A percentile compares a stretch with the other conserved stretches of the same genome.
These are phyloP conservation scores for sorghum (Sorghum bicolor) DNA, from an alignment of 176 grass and related monocot genomes.

Conservation along the genomic window DNA sequence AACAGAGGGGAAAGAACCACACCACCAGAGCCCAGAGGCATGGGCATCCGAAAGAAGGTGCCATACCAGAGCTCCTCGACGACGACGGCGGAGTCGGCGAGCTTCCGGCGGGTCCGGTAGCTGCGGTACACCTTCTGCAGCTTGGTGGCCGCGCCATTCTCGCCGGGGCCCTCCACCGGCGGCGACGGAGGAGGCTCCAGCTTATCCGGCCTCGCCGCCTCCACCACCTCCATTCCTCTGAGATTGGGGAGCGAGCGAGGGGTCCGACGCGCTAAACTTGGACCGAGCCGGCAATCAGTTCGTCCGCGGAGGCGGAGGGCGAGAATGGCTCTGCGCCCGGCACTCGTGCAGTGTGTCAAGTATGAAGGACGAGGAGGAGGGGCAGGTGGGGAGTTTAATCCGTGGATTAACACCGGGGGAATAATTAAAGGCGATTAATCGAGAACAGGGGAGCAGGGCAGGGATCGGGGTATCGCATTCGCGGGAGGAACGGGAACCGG, in stretches of 20 bases:
- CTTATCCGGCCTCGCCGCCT: slow-evolving; percentile 12
- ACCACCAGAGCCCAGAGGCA: not conserved
- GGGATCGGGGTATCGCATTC: not conserved
- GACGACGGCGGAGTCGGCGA: slow-evolving; percentile 94
- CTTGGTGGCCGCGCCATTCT: slow-evolving; percentile 71
- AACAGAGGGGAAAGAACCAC: not conserved
- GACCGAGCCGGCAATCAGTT: not conserved
- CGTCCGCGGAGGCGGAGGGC: not conserved
- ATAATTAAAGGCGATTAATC: slow-evolving; percentile 15
- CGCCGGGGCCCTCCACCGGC: slow-evolving; percentile 1
- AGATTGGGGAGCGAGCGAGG: not conserved
- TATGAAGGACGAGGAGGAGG: not conserved
- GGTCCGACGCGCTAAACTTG: not conserved
- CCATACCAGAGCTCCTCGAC: slow-evolving; percentile 92
- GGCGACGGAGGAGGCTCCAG: slow-evolving; percentile 10
- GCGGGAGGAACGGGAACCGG: not conserved
- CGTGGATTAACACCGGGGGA: not conserved
- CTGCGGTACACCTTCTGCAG: slow-evolving; percentile 93
- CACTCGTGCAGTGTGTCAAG: not conserved
- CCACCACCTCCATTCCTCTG: slow-evolving; percentile 34
- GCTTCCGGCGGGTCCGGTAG: slow-evolving; percentile 86
- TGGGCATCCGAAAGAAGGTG: not conserved
- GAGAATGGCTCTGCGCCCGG: not conserved
- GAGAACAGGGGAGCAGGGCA: not conserved
- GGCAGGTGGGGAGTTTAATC: not conserved